Evolutionary conservation across 768 basidiomycete species (phyloP).

Genomic region (Jaapia argillacea): DNA sequence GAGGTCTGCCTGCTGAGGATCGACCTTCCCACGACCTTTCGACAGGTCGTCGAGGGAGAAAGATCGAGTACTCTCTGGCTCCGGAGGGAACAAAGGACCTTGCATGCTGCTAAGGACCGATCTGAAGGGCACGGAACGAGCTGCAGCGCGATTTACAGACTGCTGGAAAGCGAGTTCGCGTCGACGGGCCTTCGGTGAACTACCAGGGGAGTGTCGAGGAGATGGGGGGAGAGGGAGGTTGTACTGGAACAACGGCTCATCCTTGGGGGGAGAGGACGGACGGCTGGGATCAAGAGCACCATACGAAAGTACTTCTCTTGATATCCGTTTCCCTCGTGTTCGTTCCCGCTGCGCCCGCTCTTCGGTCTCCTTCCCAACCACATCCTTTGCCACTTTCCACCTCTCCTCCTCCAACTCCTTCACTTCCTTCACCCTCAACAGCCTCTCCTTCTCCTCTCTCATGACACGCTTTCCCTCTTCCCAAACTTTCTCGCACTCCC

Average conservation of each 20-base stretch:
- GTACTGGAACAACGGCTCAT: slow-evolving; percentile 6
- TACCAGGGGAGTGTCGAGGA: slow-evolving; percentile 14
- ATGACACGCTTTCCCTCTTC: slow-evolving; percentile 16
- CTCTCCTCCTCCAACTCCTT: slow-evolving; percentile 8
- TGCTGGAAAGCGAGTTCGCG: too few species aligned
- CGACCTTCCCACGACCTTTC: slow-evolving; percentile 10
- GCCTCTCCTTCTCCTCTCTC: slow-evolving; percentile 11
- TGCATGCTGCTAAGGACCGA: slow-evolving; percentile 50
- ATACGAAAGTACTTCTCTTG: slow-evolving; percentile 16
- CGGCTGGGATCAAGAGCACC: slow-evolving; percentile 11
- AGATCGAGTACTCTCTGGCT: slow-evolving; percentile 22
- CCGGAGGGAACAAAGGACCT: slow-evolving; percentile 43
- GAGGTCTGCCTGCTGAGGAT: slow-evolving; percentile 22
- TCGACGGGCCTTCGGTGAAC: slow-evolving; percentile 24
- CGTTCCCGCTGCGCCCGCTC: slow-evolving; percentile 12
- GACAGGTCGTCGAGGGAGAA: slow-evolving; percentile 14
- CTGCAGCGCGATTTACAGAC: slow-evolving; percentile 14
- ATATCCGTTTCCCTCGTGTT: slow-evolving; percentile 1
- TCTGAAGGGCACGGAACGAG: slow-evolving; percentile 33
- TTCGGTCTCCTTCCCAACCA: slow-evolving; percentile 11
- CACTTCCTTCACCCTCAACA: too few species aligned
- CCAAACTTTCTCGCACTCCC: slow-evolving; percentile 18
- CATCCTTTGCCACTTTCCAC: slow-evolving; percentile 1
- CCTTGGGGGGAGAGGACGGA: slow-evolving; percentile 2
- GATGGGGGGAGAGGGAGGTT: slow-evolving; percentile 22